Evolutionary conservation across 495 filamentous ascomycete genomes (phyloP).

Genomic region (Annulohypoxylon bovei): DNA sequence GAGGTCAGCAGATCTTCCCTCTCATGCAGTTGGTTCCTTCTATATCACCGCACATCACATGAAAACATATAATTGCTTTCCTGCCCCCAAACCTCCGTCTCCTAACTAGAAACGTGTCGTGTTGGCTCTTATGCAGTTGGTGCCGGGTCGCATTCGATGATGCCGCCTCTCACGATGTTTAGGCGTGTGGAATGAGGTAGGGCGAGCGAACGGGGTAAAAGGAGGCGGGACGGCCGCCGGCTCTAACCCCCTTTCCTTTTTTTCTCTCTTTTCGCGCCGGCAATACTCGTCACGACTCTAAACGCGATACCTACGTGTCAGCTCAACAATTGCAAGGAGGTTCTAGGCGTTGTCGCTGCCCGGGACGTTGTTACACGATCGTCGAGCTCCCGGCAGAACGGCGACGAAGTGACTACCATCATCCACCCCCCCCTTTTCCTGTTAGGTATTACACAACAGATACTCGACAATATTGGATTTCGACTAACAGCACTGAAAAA

Average conservation of each 20-base stretch:
- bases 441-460: conserved; percentile 8
- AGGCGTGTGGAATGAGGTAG: conserved; percentile 22
- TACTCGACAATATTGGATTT: conserved; percentile 11
- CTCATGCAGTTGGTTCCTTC: conserved; percentile 43
- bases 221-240: conserved; percentile 11
- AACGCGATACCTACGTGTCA: conserved; percentile 4
- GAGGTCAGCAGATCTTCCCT: conserved; percentile 39
- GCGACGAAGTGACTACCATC: not conserved
- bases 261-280: not conserved
- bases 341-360: not conserved
- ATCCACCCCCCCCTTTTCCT: conserved; percentile 16
- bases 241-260: conserved; percentile 9
- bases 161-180: conserved; percentile 18
- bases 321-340: not conserved
- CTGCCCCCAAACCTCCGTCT: conserved; percentile 15
- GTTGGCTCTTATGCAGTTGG: conserved; percentile 39
- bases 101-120: conserved; percentile 26
- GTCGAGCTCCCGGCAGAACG: conserved; percentile 3
- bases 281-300: not conserved
- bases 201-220: conserved; percentile 18
- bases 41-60: conserved; percentile 39
- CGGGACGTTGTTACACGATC: conserved; percentile 10
- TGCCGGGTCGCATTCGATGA: conserved; percentile 40
- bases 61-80: conserved; percentile 39
- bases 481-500: conserved; percentile 9